A percentile compares a stretch with the other conserved stretches of the same genome.
phyloP scores from a whole-genome alignment of 176 grass and related monocot genomes.

The Oryza longistaminata region DNA sequence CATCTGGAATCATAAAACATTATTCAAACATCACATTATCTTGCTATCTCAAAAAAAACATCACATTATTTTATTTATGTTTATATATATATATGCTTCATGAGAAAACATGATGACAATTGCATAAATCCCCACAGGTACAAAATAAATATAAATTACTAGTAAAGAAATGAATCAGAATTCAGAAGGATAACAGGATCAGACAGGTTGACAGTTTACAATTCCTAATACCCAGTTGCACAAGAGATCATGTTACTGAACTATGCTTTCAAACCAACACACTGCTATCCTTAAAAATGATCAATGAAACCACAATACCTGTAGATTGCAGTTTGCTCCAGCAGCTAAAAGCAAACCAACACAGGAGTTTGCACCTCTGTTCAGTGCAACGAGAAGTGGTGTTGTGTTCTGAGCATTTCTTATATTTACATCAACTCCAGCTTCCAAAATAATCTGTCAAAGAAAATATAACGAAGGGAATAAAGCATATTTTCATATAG shows the following conservation, averaged over 20 bases:
- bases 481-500: slow-evolving; percentile 14
- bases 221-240: slow-evolving; percentile 11
- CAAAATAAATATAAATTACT: slow-evolving; percentile 12
- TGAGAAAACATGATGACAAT: slow-evolving; percentile 1
- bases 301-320: slow-evolving; percentile 50
- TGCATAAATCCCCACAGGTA: not conserved
- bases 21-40: not conserved
- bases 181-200: not conserved
- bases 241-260: not conserved
- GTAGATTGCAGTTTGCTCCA: slow-evolving; percentile 92
- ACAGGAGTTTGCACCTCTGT: slow-evolving; percentile 95
- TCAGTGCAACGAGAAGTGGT: slow-evolving; percentile 95
- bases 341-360: slow-evolving; percentile 95
- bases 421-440: slow-evolving; percentile 95
- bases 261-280: not conserved
- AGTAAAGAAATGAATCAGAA: slow-evolving; percentile 7
- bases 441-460: slow-evolving; percentile 90
- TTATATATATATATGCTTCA: not conserved
- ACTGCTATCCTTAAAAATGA: slow-evolving; percentile 13
- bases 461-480: slow-evolving; percentile 18
- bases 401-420: slow-evolving; percentile 95
- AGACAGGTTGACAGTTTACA: slow-evolving; percentile 5
- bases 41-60: not conserved
- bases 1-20: not conserved
- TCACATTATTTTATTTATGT: not conserved